A percentile compares a stretch with the other conserved stretches of the same genome.
These are phyloP conservation scores for Gardenia jasminoides DNA, from an alignment of 257 asterid genomes.

Conservation along the genomic window DNA sequence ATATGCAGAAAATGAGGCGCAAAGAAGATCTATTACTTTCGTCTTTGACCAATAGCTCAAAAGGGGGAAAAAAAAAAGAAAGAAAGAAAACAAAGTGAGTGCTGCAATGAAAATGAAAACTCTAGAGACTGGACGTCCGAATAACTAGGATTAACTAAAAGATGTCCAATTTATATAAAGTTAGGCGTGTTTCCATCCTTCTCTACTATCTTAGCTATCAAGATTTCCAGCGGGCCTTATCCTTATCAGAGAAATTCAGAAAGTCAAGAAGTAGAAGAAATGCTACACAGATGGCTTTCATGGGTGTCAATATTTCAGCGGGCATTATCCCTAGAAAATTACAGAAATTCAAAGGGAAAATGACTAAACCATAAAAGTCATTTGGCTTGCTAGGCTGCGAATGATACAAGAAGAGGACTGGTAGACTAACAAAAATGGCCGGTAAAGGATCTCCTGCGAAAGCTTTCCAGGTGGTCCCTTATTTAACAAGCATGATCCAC, in stretches of 20 bases:
- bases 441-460: neutral
- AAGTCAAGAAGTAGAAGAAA: too few relatives aligned
- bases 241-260: too few relatives aligned
- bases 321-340: neutral
- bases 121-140: neutral
- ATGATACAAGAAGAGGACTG: neutral
- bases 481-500: constrained; percentile 7
- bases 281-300: too few relatives aligned
- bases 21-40: too few relatives aligned
- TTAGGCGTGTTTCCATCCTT: neutral
- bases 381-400: neutral
- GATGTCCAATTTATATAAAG: neutral
- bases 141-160: neutral
- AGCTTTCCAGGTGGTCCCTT: constrained; percentile 42
- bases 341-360: neutral
- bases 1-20: too few relatives aligned
- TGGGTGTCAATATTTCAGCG: neutral
- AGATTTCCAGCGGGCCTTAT: neutral
- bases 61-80: too few relatives aligned
- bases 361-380: constrained; percentile 22
- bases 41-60: too few relatives aligned
- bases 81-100: neutral
- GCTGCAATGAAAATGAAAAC: neutral
- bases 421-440: neutral
- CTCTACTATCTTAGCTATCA: neutral